These are phyloP conservation scores for Wallacemonas collosoma DNA, from an alignment of 208 protist genomes.

Conservation along the genomic window DNA sequence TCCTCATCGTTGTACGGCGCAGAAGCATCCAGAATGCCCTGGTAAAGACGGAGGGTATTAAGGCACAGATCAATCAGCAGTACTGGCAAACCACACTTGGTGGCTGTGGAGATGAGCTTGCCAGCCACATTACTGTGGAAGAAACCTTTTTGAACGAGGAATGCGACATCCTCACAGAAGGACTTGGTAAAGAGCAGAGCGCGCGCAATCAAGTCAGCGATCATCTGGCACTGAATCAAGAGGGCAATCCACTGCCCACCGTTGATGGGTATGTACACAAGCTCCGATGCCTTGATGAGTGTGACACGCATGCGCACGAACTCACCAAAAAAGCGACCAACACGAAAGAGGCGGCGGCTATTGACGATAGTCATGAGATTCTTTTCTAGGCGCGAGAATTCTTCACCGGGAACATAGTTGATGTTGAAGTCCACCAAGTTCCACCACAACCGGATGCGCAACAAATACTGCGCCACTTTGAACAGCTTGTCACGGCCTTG, in stretches of 20 bases:
- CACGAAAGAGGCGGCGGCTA: constrained; percentile 82
- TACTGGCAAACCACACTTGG: constrained; percentile 77
- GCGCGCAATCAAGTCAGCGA: constrained; percentile 84
- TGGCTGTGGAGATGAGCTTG: constrained; percentile 70
- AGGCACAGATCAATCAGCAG: constrained; percentile 86
- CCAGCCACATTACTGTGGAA: constrained; percentile 87
- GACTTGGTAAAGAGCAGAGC: constrained; percentile 83
- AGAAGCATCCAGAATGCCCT: constrained; percentile 82
- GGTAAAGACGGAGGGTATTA: constrained; percentile 84
- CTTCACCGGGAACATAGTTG: constrained; percentile 74
- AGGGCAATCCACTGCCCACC: constrained; percentile 80
- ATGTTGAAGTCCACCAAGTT: constrained; percentile 74
- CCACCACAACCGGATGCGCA: constrained; percentile 83
- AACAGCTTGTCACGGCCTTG: constrained; percentile 91
- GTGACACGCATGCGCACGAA: constrained; percentile 90
- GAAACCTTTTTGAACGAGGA: constrained; percentile 89
- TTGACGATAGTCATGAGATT: constrained; percentile 93
- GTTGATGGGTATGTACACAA: constrained; percentile 83
- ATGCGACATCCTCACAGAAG: constrained; percentile 87
- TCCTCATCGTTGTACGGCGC: constrained; percentile 42
- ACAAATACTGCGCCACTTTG: constrained; percentile 89
- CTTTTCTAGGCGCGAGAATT: constrained; percentile 76
- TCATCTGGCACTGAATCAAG: constrained; percentile 93
- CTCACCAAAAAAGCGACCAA: constrained; percentile 89
- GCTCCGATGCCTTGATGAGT: constrained; percentile 86